Evolutionary conservation across 1,139 yeast species (phyloP).

Genomic region (Candida sanyaensis): DNA sequence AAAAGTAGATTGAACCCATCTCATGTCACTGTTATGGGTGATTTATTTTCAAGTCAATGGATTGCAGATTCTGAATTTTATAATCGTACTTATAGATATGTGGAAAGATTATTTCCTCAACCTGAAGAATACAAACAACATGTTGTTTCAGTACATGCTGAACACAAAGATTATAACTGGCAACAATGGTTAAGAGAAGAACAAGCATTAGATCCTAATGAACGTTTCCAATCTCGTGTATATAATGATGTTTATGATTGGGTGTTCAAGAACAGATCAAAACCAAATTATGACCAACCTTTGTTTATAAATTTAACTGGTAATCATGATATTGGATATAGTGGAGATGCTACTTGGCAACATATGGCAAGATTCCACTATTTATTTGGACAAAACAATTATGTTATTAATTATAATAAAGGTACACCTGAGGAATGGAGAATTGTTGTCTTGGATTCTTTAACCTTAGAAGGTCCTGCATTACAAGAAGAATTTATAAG

Average conservation of each 20-base stretch:
- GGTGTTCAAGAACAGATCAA: constrained; percentile 41
- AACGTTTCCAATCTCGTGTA: constrained; percentile 49
- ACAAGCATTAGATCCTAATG: constrained; percentile 37
- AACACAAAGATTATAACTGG: constrained; percentile 62
- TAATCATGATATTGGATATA: constrained; percentile 93
- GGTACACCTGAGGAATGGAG: constrained; percentile 75
- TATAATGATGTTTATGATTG: constrained; percentile 68
- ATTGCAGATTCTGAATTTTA: constrained; percentile 82
- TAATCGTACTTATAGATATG: constrained; percentile 72
- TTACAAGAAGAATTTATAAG: constrained; percentile 67
- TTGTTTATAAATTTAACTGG: constrained; percentile 84
- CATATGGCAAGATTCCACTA: constrained; percentile 78
- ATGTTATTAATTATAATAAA: constrained; percentile 66
- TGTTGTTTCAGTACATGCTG: constrained; percentile 46
- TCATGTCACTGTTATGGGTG: constrained; percentile 90
- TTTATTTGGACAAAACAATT: constrained; percentile 84
- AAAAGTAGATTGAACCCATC: constrained; percentile 64
- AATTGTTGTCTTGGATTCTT: constrained; percentile 78
- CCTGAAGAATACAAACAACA: constrained; percentile 50
- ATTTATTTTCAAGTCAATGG: constrained; percentile 95
- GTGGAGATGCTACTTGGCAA: constrained; percentile 92
- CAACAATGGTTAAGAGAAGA: constrained; percentile 41
- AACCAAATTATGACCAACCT: constrained; percentile 47
- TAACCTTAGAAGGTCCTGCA: constrained; percentile 90
- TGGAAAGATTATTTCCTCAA: constrained; percentile 62